Evolutionary conservation across 345 rosid genomes (phyloP).

Genomic region (Camelina neglecta): DNA sequence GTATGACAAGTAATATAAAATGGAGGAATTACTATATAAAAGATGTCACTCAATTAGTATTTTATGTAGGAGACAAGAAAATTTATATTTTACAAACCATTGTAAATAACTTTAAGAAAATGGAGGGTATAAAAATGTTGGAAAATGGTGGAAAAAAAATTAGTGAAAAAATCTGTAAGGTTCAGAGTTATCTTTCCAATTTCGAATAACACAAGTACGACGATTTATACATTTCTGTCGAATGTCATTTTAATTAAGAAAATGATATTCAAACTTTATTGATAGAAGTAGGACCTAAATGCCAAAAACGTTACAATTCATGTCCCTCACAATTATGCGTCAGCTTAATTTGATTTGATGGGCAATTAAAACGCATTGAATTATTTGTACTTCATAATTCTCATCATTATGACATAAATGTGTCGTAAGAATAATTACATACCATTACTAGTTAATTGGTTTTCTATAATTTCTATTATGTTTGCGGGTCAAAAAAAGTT

Average conservation of each 20-base stretch:
- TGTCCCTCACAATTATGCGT: conserved; percentile 35
- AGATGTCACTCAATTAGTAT: no score
- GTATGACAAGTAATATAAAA: no score
- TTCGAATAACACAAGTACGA: conserved; percentile 25
- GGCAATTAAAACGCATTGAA: conserved; percentile 20
- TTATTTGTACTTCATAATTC: conserved; percentile 25
- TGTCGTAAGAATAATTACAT: conserved; percentile 28
- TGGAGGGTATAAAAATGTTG: background rate
- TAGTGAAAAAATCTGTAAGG: background rate
- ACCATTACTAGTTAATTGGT: background rate
- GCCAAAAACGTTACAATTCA: conserved; percentile 30
- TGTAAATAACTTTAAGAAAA: background rate
- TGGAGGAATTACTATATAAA: no score
- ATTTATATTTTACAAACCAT: background rate
- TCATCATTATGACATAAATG: conserved; percentile 41
- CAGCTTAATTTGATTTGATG: conserved; percentile 35
- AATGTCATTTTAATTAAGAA: conserved; percentile 15
- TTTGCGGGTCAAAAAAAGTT: background rate
- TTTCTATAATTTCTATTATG: background rate
- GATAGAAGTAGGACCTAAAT: conserved; percentile 26
- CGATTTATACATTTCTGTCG: conserved; percentile 3
- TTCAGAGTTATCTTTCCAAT: conserved; percentile 10
- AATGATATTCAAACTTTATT: conserved; percentile 33
- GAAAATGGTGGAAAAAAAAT: background rate
- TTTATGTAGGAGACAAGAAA: background rate